Evolutionary conservation across 2,329 filamentous ascomycete genomes (phyloP), one percentile per base, ranked within the genome.

Genomic region (Ilyonectria mors-panacis): DNA sequence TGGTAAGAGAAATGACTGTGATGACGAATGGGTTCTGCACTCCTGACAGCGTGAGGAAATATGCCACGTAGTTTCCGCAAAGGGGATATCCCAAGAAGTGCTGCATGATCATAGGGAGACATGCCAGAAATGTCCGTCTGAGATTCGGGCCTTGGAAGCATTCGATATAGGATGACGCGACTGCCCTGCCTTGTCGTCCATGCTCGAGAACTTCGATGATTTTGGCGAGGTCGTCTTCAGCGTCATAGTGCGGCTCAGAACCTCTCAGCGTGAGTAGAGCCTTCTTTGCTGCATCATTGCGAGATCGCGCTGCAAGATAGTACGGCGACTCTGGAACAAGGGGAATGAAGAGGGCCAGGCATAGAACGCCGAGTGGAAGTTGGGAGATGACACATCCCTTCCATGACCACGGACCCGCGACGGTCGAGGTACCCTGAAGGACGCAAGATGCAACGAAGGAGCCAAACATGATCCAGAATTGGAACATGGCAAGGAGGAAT

Each of bases 391-490:
- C 45, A 4, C 42, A 17, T 4, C 23, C 21, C 57, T 59, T 59
- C 57, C 57, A 59, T 7, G 57, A 59, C 57, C 57, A 59, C 7
- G 57, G 13, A 15, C 35, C 33, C 10, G n/a, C 19, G 12, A 59
- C 21, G 5, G 7, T 13, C 7, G 30, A 23, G 1, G 57, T 50
- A 15, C 45, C 57, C 15, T 59, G 19, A 17, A 59, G 15, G 8
- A 59, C 57, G 13, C 57, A 59, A 2, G 33, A 26, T 2, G 57
- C 45, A 0, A 59, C 4, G 1, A 59, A 26, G 9, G 28, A 23
- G 4, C 57, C 57, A n/a, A 59, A 12, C 15, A 50, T 59, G 45
- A 51, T 51, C 57, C 57, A 59, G 23, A 59, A 59, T 12, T 59
- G 57, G 23, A 59, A 59, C 2, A 59, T 10, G 7, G 57, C 33